Base-by-base conservation (phyloP, 1,284 basidiomycete species). In the Ceratobasidium sp. region DNA sequence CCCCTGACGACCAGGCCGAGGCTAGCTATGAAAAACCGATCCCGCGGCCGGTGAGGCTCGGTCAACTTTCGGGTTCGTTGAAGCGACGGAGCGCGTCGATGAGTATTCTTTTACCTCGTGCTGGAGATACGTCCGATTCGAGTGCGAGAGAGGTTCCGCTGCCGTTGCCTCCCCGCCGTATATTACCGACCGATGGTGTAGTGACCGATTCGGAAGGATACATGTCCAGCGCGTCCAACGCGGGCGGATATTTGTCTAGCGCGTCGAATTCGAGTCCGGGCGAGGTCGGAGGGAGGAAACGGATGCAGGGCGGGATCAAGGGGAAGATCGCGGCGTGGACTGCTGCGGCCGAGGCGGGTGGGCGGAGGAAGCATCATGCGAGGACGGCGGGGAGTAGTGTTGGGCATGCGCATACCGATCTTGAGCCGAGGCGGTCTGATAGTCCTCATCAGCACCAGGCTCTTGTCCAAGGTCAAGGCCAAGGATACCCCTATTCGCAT, bases 291-390 rank as follows among this genome's bases (percentile, higher is more conserved):
- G 33, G 73, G 15, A 50, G 62, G 15, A 56, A 62, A 28, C 38
- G 73, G 23, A 42, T 62, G 28, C 48, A 62, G 56, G 69, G 50
- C 13, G 73, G 73, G 52, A 77, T 90, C 77, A 87, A 87, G 77
- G 88, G 87, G 20, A 85, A 87, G 57, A 85, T 90, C 50, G 87
- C 88, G 38, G 88, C 88, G 4, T 90, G 87, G 88, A 87, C 87
- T 23, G 83, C 87, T 15, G 84, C 84, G 12, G 80, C 80, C 73
- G 75, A 81, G 70, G 69, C 12, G 2, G 56, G 48, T 17, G 78
- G 77, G 75, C 79, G 80, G 78, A 83, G 78, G 78, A 83, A 80
- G 73, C 83, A 80, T 70, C 80, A 77, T 38, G 80, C 81, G 33
- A 81, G 80, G 74, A 79, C 82, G 23, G 80, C 81, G 46, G 82